These are phyloP conservation scores for Ogataea henricii DNA, from an alignment of 805 yeast genomes.

Conservation along the genomic window DNA sequence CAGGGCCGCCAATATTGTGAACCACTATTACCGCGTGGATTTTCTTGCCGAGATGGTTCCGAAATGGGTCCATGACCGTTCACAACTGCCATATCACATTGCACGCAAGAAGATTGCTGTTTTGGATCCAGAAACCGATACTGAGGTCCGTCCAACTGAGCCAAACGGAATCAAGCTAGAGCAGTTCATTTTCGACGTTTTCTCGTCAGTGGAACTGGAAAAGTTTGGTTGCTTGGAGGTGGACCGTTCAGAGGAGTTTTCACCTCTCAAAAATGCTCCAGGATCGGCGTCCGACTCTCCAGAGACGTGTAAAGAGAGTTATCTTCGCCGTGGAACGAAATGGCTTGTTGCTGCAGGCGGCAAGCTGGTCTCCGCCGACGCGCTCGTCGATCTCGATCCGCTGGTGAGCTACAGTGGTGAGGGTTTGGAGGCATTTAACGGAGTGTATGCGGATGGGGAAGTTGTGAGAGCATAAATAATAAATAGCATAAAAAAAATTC, in stretches of 20 bases:
- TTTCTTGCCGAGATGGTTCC: constrained; percentile 62
- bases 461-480: background rate
- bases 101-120: constrained; percentile 82
- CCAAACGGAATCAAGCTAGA: constrained; percentile 95
- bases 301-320: constrained; percentile 69
- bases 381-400: constrained; percentile 75
- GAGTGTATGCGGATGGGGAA: constrained; percentile 6
- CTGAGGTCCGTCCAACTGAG: constrained; percentile 58
- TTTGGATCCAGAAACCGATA: constrained; percentile 49
- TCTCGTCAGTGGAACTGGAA: constrained; percentile 68
- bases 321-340: constrained; percentile 63
- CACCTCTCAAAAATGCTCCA: constrained; percentile 90
- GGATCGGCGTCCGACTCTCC: constrained; percentile 86
- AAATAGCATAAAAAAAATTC: background rate
- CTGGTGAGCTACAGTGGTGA: constrained; percentile 75
- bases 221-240: constrained; percentile 94
- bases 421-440: constrained; percentile 49
- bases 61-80: constrained; percentile 67
- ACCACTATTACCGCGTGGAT: constrained; percentile 90
- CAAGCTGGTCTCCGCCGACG: constrained; percentile 22
- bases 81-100: constrained; percentile 85
- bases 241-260: constrained; percentile 78
- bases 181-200: constrained; percentile 95
- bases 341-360: constrained; percentile 58
- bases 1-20: constrained; percentile 96